Conservation (phyloP, 805 yeast genomes). For the Dipodascopsis uninucleata region DNA sequence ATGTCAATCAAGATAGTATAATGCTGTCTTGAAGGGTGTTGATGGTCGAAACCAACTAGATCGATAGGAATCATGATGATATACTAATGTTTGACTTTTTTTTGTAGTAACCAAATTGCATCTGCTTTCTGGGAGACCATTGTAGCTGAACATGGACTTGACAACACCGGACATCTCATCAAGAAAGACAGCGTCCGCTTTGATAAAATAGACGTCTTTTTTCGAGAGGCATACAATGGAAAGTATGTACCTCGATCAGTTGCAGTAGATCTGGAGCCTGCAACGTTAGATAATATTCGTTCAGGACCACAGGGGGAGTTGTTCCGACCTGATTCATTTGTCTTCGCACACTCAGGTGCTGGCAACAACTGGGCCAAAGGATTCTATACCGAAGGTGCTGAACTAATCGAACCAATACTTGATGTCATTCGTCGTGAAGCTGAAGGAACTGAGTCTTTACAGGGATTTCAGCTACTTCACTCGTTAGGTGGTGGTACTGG, state of each 20-base stretch:
- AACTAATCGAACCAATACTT: constrained; percentile 81
- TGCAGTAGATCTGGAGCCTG: constrained; percentile 89
- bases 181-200: constrained; percentile 37
- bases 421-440: constrained; percentile 92
- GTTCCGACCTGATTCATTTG: constrained; percentile 88
- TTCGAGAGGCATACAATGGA: constrained; percentile 79
- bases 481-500: constrained; percentile 93
- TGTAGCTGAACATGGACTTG: constrained; percentile 42
- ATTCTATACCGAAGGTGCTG: constrained; percentile 95
- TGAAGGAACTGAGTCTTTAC: constrained; percentile 86
- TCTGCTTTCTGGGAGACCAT: constrained; percentile 44
- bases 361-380: constrained; percentile 98
- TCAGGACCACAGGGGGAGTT: constrained; percentile 76
- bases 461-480: constrained; percentile 89
- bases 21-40: too few species aligned
- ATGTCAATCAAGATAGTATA: too few species aligned
- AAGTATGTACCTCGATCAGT: constrained; percentile 94
- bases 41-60: too few species aligned
- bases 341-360: constrained; percentile 87
- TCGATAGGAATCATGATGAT: not conserved
- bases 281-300: constrained; percentile 82
- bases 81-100: not conserved
- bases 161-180: constrained; percentile 33
- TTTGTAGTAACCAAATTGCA: constrained; percentile 39
- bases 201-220: constrained; percentile 72